A percentile compares a stretch with the other conserved stretches of the same genome.
These are phyloP conservation scores for Linaria vulgaris DNA, from an alignment of 257 asterid species.

Conservation along the genomic window DNA sequence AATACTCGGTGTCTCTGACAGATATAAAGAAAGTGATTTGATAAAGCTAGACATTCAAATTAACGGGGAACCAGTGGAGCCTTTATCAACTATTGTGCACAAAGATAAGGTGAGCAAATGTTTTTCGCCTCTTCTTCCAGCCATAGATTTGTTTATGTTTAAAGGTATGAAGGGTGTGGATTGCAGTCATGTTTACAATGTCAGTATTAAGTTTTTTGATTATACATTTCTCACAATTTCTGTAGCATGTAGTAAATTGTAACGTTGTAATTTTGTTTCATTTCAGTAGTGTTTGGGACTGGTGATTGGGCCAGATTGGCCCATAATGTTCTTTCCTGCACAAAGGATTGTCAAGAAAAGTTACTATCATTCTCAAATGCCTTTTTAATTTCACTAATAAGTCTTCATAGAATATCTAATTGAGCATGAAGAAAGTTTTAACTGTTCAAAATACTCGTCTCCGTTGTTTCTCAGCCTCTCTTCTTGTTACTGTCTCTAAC, in stretches of 20 bases:
- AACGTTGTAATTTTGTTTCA: not conserved
- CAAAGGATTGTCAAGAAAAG: not conserved
- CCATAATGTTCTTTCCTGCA: not conserved
- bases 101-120: constrained; percentile 75
- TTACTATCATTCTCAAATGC: not conserved
- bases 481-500: not conserved
- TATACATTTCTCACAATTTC: not conserved
- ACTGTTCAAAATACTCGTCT: constrained; percentile 6
- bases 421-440: constrained; percentile 6
- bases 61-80: constrained; percentile 91
- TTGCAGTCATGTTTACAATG: constrained; percentile 3
- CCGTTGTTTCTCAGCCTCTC: not conserved
- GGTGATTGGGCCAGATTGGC: not conserved
- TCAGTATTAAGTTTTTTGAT: not conserved
- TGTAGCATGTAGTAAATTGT: not conserved
- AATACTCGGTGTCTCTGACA: constrained; percentile 29
- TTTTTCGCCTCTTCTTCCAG: constrained; percentile 16
- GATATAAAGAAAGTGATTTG: constrained; percentile 83
- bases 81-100: constrained; percentile 94
- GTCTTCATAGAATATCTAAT: not conserved
- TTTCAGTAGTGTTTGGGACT: not conserved
- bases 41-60: constrained; percentile 96
- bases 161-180: not conserved
- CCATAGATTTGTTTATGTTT: constrained; percentile 3
- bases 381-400: not conserved